Percentiles rank a stretch among this genome's conserved stretches.
These are phyloP conservation scores for Lecanoromycetidae sp. DNA, from an alignment of 2,329 filamentous ascomycete genomes.

Conservation along the genomic window DNA sequence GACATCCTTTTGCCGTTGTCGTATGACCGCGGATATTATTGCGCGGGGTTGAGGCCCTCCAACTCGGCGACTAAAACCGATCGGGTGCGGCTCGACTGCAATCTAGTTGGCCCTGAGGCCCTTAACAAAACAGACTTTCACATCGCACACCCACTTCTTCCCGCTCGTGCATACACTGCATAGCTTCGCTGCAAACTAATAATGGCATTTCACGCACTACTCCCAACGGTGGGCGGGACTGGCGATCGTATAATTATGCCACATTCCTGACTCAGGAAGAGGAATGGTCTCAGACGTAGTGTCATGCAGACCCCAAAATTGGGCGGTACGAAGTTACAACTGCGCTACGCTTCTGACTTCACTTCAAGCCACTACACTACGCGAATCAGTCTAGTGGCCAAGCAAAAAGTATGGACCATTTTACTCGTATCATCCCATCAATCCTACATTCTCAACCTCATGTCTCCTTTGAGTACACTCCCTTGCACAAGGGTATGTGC, in stretches of 20 bases:
- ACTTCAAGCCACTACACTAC: constrained; percentile 16
- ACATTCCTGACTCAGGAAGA: neutral
- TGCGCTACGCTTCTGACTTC: constrained; percentile 12
- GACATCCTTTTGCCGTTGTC: neutral
- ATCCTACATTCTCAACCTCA: constrained; percentile 7
- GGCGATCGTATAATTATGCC: constrained; percentile 17
- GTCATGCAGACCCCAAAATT: constrained; percentile 9
- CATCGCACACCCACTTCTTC: constrained; percentile 13
- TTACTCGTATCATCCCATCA: constrained; percentile 5
- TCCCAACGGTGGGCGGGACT: constrained; percentile 13
- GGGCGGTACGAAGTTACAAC: constrained; percentile 11
- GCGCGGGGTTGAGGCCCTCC: constrained; percentile 14
- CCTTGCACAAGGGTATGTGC: constrained; percentile 6
- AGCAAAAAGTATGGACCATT: neutral
- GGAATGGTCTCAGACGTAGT: constrained; percentile 13
- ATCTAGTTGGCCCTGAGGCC: neutral
- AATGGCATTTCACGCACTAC: neutral
- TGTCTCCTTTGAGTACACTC: constrained; percentile 1
- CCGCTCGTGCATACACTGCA: constrained; percentile 15
- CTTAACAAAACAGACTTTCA: constrained; percentile 14
- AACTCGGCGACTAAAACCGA: constrained; percentile 17
- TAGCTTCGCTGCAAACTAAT: constrained; percentile 1
- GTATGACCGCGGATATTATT: neutral
- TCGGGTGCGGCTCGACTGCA: constrained; percentile 17
- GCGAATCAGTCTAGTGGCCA: constrained; percentile 11